Percentiles rank a stretch among this genome's conserved stretches.
phyloP scores from a whole-genome alignment of 2,329 filamentous ascomycete genomes.

The Coniochaeta sp. region DNA sequence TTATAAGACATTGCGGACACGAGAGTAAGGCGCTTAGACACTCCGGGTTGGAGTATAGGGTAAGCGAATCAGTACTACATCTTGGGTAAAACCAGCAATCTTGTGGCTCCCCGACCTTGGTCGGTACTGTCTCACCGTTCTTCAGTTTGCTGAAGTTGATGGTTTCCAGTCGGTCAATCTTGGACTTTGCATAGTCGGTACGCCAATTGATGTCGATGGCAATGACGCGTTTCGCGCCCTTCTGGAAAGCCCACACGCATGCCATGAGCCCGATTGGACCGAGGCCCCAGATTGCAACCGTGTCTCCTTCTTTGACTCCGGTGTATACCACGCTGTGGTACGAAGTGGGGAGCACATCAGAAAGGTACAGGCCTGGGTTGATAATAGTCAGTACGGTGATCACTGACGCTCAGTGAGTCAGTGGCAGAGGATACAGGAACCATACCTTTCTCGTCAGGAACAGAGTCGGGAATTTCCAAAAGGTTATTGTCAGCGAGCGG shows the following conservation, averaged over 20 bases:
- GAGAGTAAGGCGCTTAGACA: too few relatives aligned
- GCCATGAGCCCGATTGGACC: constrained; percentile 48
- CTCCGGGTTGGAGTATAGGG: too few relatives aligned
- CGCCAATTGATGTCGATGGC: constrained; percentile 10
- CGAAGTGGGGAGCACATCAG: constrained; percentile 55
- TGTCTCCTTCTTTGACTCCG: constrained; percentile 54
- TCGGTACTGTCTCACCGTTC: constrained; percentile 5
- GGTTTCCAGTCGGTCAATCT: constrained; percentile 7
- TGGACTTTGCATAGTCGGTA: constrained; percentile 6
- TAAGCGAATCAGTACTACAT: too few relatives aligned
- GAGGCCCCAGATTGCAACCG: constrained; percentile 58
- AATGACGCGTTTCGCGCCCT: constrained; percentile 9
- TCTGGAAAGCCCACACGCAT: constrained; percentile 7
- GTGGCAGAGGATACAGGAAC: too few relatives aligned
- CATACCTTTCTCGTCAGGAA: constrained; percentile 57
- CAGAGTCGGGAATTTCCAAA: too few relatives aligned
- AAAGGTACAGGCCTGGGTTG: constrained; percentile 29
- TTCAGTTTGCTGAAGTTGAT: constrained; percentile 7
- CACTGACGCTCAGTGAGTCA: too few relatives aligned
- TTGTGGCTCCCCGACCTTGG: too few relatives aligned
- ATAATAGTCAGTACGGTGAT: constrained; percentile 33
- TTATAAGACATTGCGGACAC: too few relatives aligned
- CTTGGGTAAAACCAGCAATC: too few relatives aligned
- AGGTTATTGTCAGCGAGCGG: constrained; percentile 59
- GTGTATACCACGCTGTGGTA: constrained; percentile 62